Evolutionary conservation across 106 monocot genomes (phyloP).

Genomic region (Alisma plantagoaquatica): DNA sequence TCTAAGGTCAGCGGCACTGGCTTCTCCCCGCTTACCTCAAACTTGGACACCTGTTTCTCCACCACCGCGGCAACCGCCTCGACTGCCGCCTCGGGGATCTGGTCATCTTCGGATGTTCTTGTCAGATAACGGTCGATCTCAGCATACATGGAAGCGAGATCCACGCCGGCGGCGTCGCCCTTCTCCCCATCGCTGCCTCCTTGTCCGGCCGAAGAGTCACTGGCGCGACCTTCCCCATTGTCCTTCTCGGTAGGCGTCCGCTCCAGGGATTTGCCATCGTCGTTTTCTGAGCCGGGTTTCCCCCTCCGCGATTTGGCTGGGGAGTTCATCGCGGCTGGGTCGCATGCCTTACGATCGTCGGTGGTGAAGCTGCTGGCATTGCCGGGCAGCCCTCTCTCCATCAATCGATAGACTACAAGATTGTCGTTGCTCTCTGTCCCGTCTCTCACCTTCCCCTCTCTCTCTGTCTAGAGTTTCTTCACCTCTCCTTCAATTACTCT

Average conservation of each 20-base stretch:
- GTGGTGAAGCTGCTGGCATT: too few relatives aligned
- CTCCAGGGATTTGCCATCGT: constrained; percentile 36
- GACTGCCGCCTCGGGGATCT: constrained; percentile 22
- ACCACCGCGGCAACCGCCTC: constrained; percentile 21
- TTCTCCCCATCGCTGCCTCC: constrained; percentile 12
- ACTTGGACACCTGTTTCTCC: constrained; percentile 19
- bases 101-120: background rate
- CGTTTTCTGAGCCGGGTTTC: constrained; percentile 6
- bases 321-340: too few relatives aligned
- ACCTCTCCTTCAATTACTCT: too few relatives aligned
- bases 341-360: too few relatives aligned
- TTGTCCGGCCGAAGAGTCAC: constrained; percentile 22
- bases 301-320: too few relatives aligned
- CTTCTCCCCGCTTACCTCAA: constrained; percentile 9
- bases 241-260: constrained; percentile 33
- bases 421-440: too few relatives aligned
- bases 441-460: too few relatives aligned
- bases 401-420: too few relatives aligned
- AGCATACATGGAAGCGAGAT: constrained; percentile 9
- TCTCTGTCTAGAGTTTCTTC: too few relatives aligned
- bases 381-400: too few relatives aligned
- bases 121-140: background rate
- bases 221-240: constrained; percentile 15
- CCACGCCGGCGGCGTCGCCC: constrained; percentile 2
- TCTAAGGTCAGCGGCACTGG: background rate